Percentiles rank a stretch among this genome's conserved stretches.
These are phyloP conservation scores for Leersia perrieri DNA, from an alignment of 176 grass and related monocot species.

Conservation along the genomic window DNA sequence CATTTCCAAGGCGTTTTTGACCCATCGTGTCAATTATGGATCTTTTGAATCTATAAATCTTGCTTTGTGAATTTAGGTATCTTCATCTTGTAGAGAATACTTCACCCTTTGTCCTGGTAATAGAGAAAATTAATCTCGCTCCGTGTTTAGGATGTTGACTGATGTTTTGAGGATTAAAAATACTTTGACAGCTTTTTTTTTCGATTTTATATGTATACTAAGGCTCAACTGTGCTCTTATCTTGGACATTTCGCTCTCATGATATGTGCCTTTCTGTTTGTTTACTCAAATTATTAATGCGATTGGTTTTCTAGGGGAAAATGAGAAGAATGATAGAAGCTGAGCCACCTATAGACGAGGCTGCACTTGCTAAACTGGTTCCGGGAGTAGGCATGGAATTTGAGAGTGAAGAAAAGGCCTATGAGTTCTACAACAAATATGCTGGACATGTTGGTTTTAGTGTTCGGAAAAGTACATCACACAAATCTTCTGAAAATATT, in stretches of 20 bases:
- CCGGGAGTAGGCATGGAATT: conserved; percentile 85
- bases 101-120: not conserved
- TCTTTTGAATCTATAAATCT: not conserved
- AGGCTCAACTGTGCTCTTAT: not conserved
- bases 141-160: no score
- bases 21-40: not conserved
- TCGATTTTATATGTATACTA: not conserved
- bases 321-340: conserved; percentile 97
- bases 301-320: conserved; percentile 65
- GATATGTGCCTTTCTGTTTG: not conserved
- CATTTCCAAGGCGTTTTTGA: not conserved
- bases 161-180: not conserved
- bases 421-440: conserved; percentile 90
- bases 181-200: not conserved
- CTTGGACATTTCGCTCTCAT: not conserved
- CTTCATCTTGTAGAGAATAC: not conserved
- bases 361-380: conserved; percentile 68
- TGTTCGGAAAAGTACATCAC: conserved; percentile 92
- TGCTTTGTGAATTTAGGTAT: not conserved
- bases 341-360: conserved; percentile 71
- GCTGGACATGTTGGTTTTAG: conserved; percentile 98
- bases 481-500: conserved; percentile 89
- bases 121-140: not conserved
- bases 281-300: conserved; percentile 20
- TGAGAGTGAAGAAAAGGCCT: conserved; percentile 77